Conservation (phyloP, 192 early-diverging fungal genomes). For the Backusella sp. region DNA sequence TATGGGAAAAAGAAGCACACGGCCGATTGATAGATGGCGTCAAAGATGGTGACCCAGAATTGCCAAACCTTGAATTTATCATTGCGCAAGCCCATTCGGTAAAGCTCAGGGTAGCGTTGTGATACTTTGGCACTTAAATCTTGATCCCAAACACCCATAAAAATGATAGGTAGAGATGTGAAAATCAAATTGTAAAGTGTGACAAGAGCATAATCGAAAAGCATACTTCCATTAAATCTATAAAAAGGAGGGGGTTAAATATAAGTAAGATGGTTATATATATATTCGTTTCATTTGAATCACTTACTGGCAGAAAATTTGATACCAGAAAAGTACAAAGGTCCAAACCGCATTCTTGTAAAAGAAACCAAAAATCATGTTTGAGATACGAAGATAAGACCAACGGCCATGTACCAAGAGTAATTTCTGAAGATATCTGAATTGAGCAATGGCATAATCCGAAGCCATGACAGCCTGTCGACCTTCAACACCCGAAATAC, state of each 20-base stretch:
- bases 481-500: conserved; percentile 94
- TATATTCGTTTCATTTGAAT: not conserved
- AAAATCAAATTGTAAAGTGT: conserved; percentile 88
- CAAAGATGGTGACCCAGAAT: conserved; percentile 75
- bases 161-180: conserved; percentile 80
- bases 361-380: conserved; percentile 91
- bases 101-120: conserved; percentile 75
- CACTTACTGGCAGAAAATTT: conserved; percentile 76
- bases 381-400: conserved; percentile 83
- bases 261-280: not conserved
- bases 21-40: conserved; percentile 71
- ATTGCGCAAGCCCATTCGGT: conserved; percentile 69
- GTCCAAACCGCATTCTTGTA: conserved; percentile 96
- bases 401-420: conserved; percentile 93
- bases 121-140: conserved; percentile 69
- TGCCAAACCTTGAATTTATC: conserved; percentile 70
- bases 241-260: not conserved
- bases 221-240: conserved; percentile 72
- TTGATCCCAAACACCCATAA: conserved; percentile 76
- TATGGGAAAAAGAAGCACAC: conserved; percentile 69
- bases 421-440: conserved; percentile 79
- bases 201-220: conserved; percentile 88
- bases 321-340: conserved; percentile 87
- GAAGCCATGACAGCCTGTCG: conserved; percentile 90
- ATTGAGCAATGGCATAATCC: conserved; percentile 93